phyloP scores from a whole-genome alignment of 108 stramenopile species.

The Cylindrotheca closterium region DNA sequence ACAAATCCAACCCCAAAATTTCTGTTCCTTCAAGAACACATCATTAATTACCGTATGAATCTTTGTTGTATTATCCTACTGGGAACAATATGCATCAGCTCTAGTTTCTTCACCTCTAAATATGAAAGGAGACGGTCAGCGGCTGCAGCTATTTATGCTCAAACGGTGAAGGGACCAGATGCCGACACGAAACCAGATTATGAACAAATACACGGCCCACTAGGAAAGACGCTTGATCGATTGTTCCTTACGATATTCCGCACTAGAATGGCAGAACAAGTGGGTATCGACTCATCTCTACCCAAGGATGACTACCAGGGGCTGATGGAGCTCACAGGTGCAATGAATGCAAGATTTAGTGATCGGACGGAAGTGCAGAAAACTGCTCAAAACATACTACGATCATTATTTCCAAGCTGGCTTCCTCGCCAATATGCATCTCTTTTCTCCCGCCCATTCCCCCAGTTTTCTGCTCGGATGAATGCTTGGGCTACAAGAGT shows the following conservation, averaged over 20 bases:
- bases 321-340: conserved; percentile 63
- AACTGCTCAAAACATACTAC: conserved; percentile 57
- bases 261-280: conserved; percentile 44
- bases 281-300: conserved; percentile 30
- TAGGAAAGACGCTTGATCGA: conserved; percentile 57
- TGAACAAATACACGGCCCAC: conserved; percentile 71
- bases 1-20: too few relatives aligned
- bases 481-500: conserved; percentile 89
- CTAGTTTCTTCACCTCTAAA: too few relatives aligned
- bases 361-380: conserved; percentile 48
- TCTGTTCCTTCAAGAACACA: too few relatives aligned
- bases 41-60: too few relatives aligned
- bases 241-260: conserved; percentile 66
- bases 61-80: too few relatives aligned
- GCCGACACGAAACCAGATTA: conserved; percentile 73
- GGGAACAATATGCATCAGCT: too few relatives aligned
- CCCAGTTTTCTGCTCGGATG: conserved; percentile 76
- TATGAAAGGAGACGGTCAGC: too few relatives aligned
- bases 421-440: conserved; percentile 45
- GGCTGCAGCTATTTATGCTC: too few relatives aligned
- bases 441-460: conserved; percentile 75
- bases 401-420: conserved; percentile 72
- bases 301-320: conserved; percentile 56
- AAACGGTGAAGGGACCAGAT: conserved; percentile 43
- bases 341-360: conserved; percentile 62